Evolutionary conservation across 2,329 filamentous ascomycete species (phyloP).

Genomic region (Metarhizium rileyi): DNA sequence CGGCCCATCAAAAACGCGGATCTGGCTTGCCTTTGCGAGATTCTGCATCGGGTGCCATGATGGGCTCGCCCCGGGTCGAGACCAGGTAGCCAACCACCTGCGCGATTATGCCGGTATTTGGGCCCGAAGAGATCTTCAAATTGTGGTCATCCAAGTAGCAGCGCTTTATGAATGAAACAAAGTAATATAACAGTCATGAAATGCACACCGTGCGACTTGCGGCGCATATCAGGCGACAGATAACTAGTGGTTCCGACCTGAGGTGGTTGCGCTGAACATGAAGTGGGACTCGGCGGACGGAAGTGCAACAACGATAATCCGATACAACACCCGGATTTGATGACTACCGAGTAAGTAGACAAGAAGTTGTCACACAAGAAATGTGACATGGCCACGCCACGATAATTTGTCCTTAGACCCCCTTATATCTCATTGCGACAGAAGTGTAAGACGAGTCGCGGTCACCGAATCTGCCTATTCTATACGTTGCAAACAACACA

Average conservation of each 20-base stretch:
- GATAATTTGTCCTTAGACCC: no score
- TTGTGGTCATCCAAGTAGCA: neutral
- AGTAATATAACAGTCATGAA: neutral
- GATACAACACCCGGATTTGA: slow-evolving; percentile 4
- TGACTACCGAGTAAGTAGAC: no score
- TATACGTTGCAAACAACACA: no score
- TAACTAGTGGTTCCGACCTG: neutral
- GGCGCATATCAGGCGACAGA: neutral
- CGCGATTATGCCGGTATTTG: neutral
- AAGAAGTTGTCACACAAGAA: no score
- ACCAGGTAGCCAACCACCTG: neutral
- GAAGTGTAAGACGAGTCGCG: no score
- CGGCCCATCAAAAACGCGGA: neutral
- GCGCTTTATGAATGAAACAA: neutral
- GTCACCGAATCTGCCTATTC: no score
- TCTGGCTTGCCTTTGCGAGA: slow-evolving; percentile 20
- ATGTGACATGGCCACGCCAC: no score
- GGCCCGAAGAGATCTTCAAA: neutral
- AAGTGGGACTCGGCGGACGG: neutral
- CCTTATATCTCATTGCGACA: no score
- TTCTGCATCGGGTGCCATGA: slow-evolving; percentile 13
- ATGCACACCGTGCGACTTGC: neutral
- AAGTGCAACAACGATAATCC: slow-evolving; percentile 6
- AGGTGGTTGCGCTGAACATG: neutral
- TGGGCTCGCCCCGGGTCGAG: neutral